phyloP scores from a whole-genome alignment of 495 filamentous ascomycete genomes.

The Hyaloscypha finlandica region DNA sequence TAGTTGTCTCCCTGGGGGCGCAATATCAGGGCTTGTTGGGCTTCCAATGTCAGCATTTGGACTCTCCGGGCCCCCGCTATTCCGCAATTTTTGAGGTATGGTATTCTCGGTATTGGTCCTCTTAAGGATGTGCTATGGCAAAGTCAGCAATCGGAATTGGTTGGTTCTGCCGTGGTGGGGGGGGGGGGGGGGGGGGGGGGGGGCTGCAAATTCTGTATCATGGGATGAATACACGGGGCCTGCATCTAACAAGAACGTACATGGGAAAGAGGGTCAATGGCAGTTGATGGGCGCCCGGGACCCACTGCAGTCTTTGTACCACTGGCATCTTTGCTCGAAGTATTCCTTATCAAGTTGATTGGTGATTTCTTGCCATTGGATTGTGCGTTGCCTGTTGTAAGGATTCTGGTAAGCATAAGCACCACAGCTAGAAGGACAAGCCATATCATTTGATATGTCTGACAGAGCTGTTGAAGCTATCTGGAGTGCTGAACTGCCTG shows the following conservation, averaged over 20 bases:
- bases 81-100: conserved; percentile 66
- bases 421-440: conserved; percentile 9
- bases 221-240: not conserved
- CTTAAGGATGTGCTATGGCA: conserved; percentile 64
- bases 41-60: conserved; percentile 56
- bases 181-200: no score
- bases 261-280: conserved; percentile 59
- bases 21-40: conserved; percentile 44
- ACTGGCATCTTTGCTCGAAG: conserved; percentile 28
- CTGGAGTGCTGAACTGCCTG: not conserved
- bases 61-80: conserved; percentile 44
- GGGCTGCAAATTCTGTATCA: not conserved
- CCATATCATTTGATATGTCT: conserved; percentile 19
- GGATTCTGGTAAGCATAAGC: conserved; percentile 16
- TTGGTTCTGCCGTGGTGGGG: not conserved
- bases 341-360: conserved; percentile 34
- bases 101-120: conserved; percentile 77
- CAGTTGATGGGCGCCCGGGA: conserved; percentile 29
- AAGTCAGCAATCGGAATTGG: conserved; percentile 13
- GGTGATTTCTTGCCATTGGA: conserved; percentile 36
- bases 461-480: not conserved
- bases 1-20: conserved; percentile 38
- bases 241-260: conserved; percentile 39
- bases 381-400: conserved; percentile 29
- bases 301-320: conserved; percentile 21